Evolutionary conservation across 139 green algal genomes (phyloP).

Genomic region (Picochlorum sp.): DNA sequence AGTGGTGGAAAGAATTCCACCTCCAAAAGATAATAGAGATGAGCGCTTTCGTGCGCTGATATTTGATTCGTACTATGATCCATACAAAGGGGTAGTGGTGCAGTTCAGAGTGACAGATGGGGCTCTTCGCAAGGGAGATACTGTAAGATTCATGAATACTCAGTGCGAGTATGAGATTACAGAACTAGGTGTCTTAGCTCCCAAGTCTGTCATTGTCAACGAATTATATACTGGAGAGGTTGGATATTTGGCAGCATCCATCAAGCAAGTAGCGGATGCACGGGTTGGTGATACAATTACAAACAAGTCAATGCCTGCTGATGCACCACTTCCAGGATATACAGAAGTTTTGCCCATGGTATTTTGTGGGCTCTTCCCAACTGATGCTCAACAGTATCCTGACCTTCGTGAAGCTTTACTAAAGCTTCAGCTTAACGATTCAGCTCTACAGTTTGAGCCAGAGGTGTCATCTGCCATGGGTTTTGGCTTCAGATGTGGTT

Average conservation of each 20-base stretch:
- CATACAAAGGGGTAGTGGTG: constrained; percentile 78
- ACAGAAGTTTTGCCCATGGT: constrained; percentile 88
- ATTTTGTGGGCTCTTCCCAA: constrained; percentile 95
- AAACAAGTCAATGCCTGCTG: constrained; percentile 32
- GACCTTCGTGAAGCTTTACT: constrained; percentile 88
- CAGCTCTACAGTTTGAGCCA: constrained; percentile 83
- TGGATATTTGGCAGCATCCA: constrained; percentile 83
- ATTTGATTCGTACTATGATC: constrained; percentile 97
- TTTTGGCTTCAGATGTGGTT: constrained; percentile 97
- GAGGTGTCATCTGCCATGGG: constrained; percentile 91
- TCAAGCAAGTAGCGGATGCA: constrained; percentile 84
- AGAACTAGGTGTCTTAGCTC: constrained; percentile 84
- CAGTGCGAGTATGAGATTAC: constrained; percentile 79
- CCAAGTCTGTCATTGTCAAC: constrained; percentile 70
- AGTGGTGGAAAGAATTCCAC: constrained; percentile 74
- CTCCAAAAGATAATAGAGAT: constrained; percentile 50
- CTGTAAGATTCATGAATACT: constrained; percentile 84
- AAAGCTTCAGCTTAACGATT: constrained; percentile 98
- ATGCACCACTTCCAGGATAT: constrained; percentile 53
- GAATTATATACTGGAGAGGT: constrained; percentile 81
- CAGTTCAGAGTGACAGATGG: constrained; percentile 84
- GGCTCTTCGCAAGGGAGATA: constrained; percentile 59
- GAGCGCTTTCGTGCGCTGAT: constrained; percentile 79
- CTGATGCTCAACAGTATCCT: constrained; percentile 58
- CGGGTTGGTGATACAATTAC: constrained; percentile 96